A percentile compares a stretch with the other conserved stretches of the same genome.
These are phyloP conservation scores for Saccharata proteae DNA, from an alignment of 2,329 filamentous ascomycete genomes.

Conservation along the genomic window DNA sequence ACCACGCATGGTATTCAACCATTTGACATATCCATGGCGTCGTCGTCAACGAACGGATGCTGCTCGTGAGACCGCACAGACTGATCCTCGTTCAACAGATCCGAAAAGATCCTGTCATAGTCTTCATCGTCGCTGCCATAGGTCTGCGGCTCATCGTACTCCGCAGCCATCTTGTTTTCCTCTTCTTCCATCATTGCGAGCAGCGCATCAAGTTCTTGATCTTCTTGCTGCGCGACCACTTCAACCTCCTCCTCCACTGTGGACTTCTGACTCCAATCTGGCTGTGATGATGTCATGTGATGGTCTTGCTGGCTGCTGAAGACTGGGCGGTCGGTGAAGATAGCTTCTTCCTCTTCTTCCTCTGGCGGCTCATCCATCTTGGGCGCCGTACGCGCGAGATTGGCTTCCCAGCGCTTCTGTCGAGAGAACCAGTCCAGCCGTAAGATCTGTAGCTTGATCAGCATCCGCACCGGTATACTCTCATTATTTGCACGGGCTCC, in stretches of 20 bases:
- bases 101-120: slow-evolving; percentile 52
- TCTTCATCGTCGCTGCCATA: slow-evolving; percentile 47
- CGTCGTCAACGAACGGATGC: slow-evolving; percentile 10
- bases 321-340: neutral
- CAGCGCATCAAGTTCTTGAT: slow-evolving; percentile 30
- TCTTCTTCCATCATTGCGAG: slow-evolving; percentile 30
- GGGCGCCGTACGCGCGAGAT: slow-evolving; percentile 30
- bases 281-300: slow-evolving; percentile 1
- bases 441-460: slow-evolving; percentile 28
- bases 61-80: slow-evolving; percentile 32
- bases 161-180: slow-evolving; percentile 3
- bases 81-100: slow-evolving; percentile 19
- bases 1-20: neutral
- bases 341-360: slow-evolving; percentile 11
- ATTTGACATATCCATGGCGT: slow-evolving; percentile 26
- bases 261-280: slow-evolving; percentile 4
- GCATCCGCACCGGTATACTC: neutral
- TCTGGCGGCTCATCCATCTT: slow-evolving; percentile 15
- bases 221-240: slow-evolving; percentile 6
- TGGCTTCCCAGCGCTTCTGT: slow-evolving; percentile 33
- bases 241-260: slow-evolving; percentile 3
- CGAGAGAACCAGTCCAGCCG: slow-evolving; percentile 33
- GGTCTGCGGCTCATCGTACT: slow-evolving; percentile 15
- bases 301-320: slow-evolving; percentile 4
- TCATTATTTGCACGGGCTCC: slow-evolving; percentile 4